Conservation (phyloP, 83 land plant genomes). For the Isoetes engelmannii region DNA sequence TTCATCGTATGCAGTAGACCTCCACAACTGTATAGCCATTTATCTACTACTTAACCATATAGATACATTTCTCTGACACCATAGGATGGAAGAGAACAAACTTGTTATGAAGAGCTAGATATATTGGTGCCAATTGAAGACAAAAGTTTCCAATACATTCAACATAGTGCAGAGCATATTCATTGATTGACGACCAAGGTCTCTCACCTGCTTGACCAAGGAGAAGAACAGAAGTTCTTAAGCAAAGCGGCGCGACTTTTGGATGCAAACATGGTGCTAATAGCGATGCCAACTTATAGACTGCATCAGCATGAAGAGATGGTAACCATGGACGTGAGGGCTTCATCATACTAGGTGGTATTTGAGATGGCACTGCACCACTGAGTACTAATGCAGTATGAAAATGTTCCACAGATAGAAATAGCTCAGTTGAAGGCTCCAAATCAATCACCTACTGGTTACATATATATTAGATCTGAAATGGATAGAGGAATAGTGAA, state of each 20-base stretch:
- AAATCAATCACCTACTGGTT: conserved; percentile 58
- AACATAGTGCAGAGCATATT: no score
- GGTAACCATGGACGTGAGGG: conserved; percentile 7
- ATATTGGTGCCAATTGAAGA: no score
- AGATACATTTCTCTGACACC: no score
- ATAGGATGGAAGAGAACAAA: no score
- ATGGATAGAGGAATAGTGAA: neutral
- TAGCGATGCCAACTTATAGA: conserved; percentile 48
- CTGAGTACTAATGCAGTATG: conserved; percentile 81
- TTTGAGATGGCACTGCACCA: conserved; percentile 52
- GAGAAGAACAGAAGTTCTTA: conserved; percentile 58
- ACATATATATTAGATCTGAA: conserved; percentile 5
- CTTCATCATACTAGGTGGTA: conserved; percentile 55
- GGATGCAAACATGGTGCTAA: conserved; percentile 64
- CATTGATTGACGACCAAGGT: neutral
- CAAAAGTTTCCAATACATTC: no score
- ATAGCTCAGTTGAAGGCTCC: conserved; percentile 64
- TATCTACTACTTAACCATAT: no score
- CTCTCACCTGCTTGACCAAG: conserved; percentile 55
- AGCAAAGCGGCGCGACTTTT: conserved; percentile 48
- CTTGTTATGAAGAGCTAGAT: no score
- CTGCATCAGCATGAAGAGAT: conserved; percentile 46
- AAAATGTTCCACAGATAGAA: conserved; percentile 51
- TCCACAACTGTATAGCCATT: no score
- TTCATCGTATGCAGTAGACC: no score